Conservation (phyloP, 2,329 filamentous ascomycete species). For the Fusarium sp. region DNA sequence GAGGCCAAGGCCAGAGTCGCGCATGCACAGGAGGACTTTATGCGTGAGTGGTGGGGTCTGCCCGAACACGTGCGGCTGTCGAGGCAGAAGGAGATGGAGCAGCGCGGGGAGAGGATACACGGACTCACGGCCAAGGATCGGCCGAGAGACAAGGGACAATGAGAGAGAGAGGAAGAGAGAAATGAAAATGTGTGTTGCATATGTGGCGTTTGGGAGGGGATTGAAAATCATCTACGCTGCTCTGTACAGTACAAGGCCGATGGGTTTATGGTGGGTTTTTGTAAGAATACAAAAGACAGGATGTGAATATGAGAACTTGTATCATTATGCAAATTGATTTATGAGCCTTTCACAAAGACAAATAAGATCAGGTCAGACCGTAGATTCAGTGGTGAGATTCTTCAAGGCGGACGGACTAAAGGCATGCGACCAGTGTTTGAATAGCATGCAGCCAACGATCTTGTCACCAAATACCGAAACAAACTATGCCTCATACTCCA, state of each 20-base stretch:
- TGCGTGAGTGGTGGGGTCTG: conserved; percentile 76
- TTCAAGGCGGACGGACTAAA: neutral
- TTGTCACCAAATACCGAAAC: conserved; percentile 14
- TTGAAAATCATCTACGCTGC: conserved; percentile 41
- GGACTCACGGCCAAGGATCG: conserved; percentile 60
- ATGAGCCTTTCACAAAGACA: neutral
- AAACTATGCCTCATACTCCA: conserved; percentile 3
- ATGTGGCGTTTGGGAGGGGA: conserved; percentile 42
- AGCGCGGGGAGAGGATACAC: conserved; percentile 66
- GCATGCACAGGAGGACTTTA: conserved; percentile 73
- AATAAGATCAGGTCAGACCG: neutral
- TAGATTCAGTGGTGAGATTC: neutral
- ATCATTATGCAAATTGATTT: neutral
- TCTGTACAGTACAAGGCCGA: conserved; percentile 35
- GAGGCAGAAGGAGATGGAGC: conserved; percentile 62
- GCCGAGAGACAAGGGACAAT: conserved; percentile 31
- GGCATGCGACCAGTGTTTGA: conserved; percentile 2
- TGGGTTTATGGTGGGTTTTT: conserved; percentile 11
- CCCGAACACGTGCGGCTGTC: conserved; percentile 68
- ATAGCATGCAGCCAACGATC: conserved; percentile 21
- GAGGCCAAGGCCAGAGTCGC: conserved; percentile 73
- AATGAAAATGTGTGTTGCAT: conserved; percentile 32
- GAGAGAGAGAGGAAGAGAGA: conserved; percentile 6
- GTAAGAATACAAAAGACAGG: conserved; percentile 38
- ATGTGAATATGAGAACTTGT: conserved; percentile 14